Conservation (phyloP, 2,329 filamentous ascomycete species). For the Drechslerella dactyloides region DNA sequence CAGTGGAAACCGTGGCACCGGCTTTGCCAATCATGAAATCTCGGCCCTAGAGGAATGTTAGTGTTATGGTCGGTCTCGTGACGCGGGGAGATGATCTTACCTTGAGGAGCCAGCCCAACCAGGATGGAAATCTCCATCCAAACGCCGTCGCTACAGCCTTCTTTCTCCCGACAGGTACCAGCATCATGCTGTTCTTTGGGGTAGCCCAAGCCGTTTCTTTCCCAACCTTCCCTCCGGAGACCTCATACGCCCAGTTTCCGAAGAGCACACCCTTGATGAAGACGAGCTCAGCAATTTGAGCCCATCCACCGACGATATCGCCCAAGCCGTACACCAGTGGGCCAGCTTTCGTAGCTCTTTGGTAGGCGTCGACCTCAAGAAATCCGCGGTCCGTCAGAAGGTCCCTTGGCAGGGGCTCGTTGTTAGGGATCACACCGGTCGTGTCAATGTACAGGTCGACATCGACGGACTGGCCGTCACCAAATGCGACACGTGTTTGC, state of each 20-base stretch:
- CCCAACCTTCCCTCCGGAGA: slow-evolving; percentile 42
- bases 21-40: slow-evolving; percentile 45
- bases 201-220: slow-evolving; percentile 33
- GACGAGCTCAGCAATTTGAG: slow-evolving; percentile 34
- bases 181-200: slow-evolving; percentile 44
- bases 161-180: slow-evolving; percentile 43
- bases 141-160: slow-evolving; percentile 39
- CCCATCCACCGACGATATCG: slow-evolving; percentile 45
- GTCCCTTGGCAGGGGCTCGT: slow-evolving; percentile 35
- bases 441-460: slow-evolving; percentile 48
- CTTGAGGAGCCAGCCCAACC: slow-evolving; percentile 41
- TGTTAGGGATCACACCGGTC: slow-evolving; percentile 43
- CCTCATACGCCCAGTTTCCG: slow-evolving; percentile 37
- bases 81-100: slow-evolving; percentile 3
- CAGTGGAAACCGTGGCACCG: slow-evolving; percentile 7
- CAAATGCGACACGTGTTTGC: slow-evolving; percentile 32
- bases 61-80: not conserved
- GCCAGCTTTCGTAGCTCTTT: slow-evolving; percentile 37
- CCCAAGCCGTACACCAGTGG: slow-evolving; percentile 36
- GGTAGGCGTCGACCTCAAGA: slow-evolving; percentile 40
- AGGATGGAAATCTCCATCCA: slow-evolving; percentile 43
- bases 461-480: slow-evolving; percentile 32
- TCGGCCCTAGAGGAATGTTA: slow-evolving; percentile 9
- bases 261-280: slow-evolving; percentile 36
- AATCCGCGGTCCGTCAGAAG: slow-evolving; percentile 35